These are phyloP conservation scores for Geosmithia putterillii DNA, from an alignment of 2,329 filamentous ascomycete genomes.

Conservation along the genomic window DNA sequence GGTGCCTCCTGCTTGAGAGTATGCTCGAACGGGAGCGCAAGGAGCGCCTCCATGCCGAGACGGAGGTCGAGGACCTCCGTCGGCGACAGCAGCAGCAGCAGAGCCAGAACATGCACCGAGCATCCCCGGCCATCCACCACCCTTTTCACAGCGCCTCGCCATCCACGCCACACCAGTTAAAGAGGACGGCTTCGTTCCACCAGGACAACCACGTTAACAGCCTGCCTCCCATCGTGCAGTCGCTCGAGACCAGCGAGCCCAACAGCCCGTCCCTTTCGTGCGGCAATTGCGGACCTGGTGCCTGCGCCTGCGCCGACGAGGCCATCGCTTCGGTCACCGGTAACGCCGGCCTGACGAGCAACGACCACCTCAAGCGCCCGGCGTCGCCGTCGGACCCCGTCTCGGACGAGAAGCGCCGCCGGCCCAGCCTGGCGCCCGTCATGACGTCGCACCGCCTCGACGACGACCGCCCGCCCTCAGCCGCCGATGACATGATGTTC, in stretches of 20 bases:
- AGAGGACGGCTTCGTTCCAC: background rate
- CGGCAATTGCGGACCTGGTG: slow-evolving; percentile 40
- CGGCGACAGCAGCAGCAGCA: slow-evolving; percentile 10
- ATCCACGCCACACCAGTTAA: too few relatives aligned
- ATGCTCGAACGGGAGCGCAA: slow-evolving; percentile 47
- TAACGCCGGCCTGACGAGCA: slow-evolving; percentile 8
- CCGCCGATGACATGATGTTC: slow-evolving; percentile 15
- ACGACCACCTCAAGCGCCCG: slow-evolving; percentile 29
- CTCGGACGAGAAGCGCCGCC: slow-evolving; percentile 46
- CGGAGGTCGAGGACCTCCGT: slow-evolving; percentile 22
- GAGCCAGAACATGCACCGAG: too few relatives aligned
- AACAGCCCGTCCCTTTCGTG: slow-evolving; percentile 31
- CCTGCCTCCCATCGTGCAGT: slow-evolving; percentile 38
- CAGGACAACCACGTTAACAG: slow-evolving; percentile 1
- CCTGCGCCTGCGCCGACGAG: slow-evolving; percentile 49
- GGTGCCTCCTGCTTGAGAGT: slow-evolving; percentile 50
- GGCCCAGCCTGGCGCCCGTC: slow-evolving; percentile 16
- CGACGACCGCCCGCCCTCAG: slow-evolving; percentile 7
- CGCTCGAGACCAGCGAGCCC: slow-evolving; percentile 29
- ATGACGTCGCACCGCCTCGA: background rate
- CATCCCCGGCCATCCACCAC: too few relatives aligned
- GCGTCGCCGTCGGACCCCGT: slow-evolving; percentile 27
- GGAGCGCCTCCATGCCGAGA: slow-evolving; percentile 29
- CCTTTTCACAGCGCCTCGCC: background rate
- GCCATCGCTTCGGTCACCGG: slow-evolving; percentile 33